These are phyloP conservation scores for Arxiozyma telluris DNA, from an alignment of 1,139 yeast genomes.

Conservation along the genomic window DNA sequence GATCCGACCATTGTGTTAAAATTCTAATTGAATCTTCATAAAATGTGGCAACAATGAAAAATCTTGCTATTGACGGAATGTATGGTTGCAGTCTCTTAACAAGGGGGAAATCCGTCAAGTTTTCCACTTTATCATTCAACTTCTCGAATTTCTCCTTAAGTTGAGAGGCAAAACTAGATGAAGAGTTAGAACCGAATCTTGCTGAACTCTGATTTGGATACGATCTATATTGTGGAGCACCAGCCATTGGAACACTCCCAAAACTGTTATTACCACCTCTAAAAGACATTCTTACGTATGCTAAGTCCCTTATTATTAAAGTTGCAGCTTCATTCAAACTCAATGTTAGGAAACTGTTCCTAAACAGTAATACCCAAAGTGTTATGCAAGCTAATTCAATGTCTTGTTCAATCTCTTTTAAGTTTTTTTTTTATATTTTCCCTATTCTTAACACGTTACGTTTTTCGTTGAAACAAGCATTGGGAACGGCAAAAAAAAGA, in stretches of 20 bases:
- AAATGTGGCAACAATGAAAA: conserved; percentile 88
- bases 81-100: conserved; percentile 47
- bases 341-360: neutral
- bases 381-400: too few relatives aligned
- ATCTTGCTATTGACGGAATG: conserved; percentile 80
- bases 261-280: conserved; percentile 4
- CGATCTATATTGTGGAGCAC: conserved; percentile 1
- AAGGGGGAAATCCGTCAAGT: conserved; percentile 1
- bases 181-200: neutral
- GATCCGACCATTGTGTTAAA: conserved; percentile 83
- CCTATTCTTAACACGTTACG: neutral
- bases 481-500: neutral
- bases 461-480: neutral
- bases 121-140: conserved; percentile 3
- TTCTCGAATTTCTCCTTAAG: conserved; percentile 1
- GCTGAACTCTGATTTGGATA: conserved; percentile 1
- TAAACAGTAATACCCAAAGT: too few relatives aligned
- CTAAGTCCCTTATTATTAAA: neutral
- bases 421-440: neutral
- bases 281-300: conserved; percentile 1
- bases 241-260: conserved; percentile 3
- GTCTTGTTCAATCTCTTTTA: too few relatives aligned
- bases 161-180: neutral
- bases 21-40: conserved; percentile 85
- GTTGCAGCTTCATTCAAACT: neutral